Evolutionary conservation across 2,329 filamentous ascomycete genomes (phyloP), one percentile per base, ranked within the genome.

Genomic region (Cladosporium sp.): DNA sequence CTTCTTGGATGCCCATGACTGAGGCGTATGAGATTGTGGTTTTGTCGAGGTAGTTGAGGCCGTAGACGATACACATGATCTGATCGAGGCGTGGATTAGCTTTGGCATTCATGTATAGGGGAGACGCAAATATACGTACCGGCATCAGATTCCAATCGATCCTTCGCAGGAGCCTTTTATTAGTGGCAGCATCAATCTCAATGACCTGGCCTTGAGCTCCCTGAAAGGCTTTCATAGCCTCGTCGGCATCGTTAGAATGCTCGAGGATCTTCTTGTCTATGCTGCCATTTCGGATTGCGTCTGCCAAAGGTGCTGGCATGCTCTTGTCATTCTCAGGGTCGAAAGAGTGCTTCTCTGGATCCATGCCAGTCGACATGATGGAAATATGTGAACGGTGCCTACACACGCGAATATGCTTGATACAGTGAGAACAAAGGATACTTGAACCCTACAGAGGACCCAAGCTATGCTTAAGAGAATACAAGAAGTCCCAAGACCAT

Each of bases 81-180:
- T 79, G 36, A 12, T 19, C 9, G 12, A 30, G n/a, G 22, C 20
- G 30, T 50, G 17, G n/a, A 19, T 25, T 22, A 6, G 25, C n/a
- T 50, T 28, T 14, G 12, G 2, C 7, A 17, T 15, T 19, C 6
- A 25, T n/a, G 17, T 19, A 6, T 4, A 19, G 7, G 19, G 40
- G 12, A 17, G 5, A 12, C 45, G 12, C 28, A 19, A 47, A 14
- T 25, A 14, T 25, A 62, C 67, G 61, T 59, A 78, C 72, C 0
- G 83, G 84, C 79, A 86, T 83, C 63, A 85, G 71, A 66, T 84
- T 81, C 78, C 76, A 80, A 69, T 88, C 86, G 60, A 88, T 87
- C 55, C 77, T 82, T 17, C 77, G 73, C n/a, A 88, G 67, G 15
- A 88, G 67, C n/a, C 82, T 74, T 63, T 78, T 82, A 64, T 84